Conservation (phyloP, 169 alveolate species). For the Condylostoma magnum region DNA sequence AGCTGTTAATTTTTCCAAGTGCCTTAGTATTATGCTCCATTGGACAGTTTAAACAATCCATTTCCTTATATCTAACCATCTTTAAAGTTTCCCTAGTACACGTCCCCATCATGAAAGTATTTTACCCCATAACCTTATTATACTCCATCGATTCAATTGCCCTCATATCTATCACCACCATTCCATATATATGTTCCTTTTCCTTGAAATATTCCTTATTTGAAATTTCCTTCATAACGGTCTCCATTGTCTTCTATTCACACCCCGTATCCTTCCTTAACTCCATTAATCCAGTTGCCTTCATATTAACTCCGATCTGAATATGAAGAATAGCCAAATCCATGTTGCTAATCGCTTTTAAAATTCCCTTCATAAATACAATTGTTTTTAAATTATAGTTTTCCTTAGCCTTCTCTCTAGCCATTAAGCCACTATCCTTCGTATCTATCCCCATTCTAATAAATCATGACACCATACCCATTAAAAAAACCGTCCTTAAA, state of each 20-base stretch:
- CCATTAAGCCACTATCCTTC: not conserved
- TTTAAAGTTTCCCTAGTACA: not conserved
- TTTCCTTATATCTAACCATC: no score
- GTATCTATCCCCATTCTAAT: not conserved
- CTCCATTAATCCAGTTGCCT: not conserved
- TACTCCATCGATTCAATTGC: slow-evolving; percentile 16
- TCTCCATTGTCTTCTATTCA: not conserved
- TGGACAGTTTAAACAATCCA: no score
- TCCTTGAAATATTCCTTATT: not conserved
- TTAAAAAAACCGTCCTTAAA: not conserved
- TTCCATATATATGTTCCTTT: slow-evolving; percentile 26
- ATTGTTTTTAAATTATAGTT: not conserved
- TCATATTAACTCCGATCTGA: not conserved
- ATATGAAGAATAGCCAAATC: not conserved
- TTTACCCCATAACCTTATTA: slow-evolving; percentile 27
- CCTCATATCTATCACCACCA: slow-evolving; percentile 38
- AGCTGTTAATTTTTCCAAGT: no score
- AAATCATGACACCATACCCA: not conserved
- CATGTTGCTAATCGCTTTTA: not conserved
- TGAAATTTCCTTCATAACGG: not conserved
- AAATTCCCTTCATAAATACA: not conserved
- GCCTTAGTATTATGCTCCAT: no score
- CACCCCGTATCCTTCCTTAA: not conserved
- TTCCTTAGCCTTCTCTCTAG: not conserved
- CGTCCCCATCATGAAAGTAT: slow-evolving; percentile 2